Evolutionary conservation across 2,329 filamentous ascomycete species (phyloP), one percentile per base, ranked within the genome.

Genomic region (Diaporthe vaccinii): DNA sequence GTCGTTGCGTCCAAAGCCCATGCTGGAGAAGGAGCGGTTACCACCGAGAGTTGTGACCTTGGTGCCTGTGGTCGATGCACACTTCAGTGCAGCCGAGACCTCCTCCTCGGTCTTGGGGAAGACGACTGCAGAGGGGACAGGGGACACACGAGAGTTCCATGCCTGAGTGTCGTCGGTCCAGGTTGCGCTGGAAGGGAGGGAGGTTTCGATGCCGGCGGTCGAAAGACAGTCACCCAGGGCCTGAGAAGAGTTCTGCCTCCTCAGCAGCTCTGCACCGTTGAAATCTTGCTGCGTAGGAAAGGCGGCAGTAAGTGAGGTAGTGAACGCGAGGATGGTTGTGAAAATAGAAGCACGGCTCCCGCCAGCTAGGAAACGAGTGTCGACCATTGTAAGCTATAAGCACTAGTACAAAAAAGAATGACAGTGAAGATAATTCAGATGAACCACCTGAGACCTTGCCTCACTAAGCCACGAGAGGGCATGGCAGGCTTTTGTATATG

Each of bases 21-120:
- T 73, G 59, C 72, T 73, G 22, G 72, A 73, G 49, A 73, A 73
- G 17, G 72, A 73, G 28, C 72, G 72, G 59, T 73, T 73, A 17
- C 72, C 72, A 28, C 72, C 72, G 9, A 73, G 72, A 28, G 72
- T 73, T 20, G 72, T 73, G 17, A 73, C 72, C 51, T 73, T 73
- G 39, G 72, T 73, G 3, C 53, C 62, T 2, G 59, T 67, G 49
- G 15, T 28, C 15, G 34, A 57, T 25, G 72, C 72, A 8, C 72
- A 73, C 14, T 55, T 46, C 25, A 73, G 72, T 1, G 59, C 72
- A 9, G 72, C 72, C 0, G 72, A 67, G 20, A 73, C 59, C 28
- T 73, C 46, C 39, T 67, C 61, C 59, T 73, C 72, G 6, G 49
- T 67, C 31, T 41, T 68, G 39, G 72, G 72, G 9, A 73, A 73